Percentiles rank a stretch among this genome's conserved stretches.
These are phyloP conservation scores for Drechmeria coniospora DNA, from an alignment of 2,329 filamentous ascomycete genomes.

Conservation along the genomic window DNA sequence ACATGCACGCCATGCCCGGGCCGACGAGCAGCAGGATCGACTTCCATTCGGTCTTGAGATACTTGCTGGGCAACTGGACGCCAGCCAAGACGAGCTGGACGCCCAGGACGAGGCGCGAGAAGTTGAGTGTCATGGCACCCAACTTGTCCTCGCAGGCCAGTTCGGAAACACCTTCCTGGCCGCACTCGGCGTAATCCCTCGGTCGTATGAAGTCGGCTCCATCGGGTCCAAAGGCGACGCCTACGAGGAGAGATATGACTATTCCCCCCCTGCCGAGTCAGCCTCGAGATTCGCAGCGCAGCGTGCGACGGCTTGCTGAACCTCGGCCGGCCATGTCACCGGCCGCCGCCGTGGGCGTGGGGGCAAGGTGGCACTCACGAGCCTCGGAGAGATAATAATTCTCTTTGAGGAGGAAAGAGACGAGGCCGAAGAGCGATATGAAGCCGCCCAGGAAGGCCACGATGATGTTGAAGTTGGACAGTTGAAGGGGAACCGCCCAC, in stretches of 20 bases:
- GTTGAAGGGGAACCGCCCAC: constrained; percentile 29
- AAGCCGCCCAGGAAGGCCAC: constrained; percentile 72
- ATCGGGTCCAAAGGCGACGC: constrained; percentile 63
- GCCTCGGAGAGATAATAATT: constrained; percentile 85
- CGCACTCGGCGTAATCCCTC: constrained; percentile 50
- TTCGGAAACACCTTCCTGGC: constrained; percentile 6
- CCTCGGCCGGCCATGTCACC: too few species aligned
- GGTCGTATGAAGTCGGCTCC: constrained; percentile 64
- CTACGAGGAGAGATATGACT: constrained; percentile 70
- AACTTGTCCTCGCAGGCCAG: constrained; percentile 35
- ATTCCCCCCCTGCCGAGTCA: too few species aligned
- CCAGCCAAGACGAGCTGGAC: constrained; percentile 83
- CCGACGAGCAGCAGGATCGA: constrained; percentile 60
- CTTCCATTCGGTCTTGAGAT: constrained; percentile 65
- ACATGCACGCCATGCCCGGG: constrained; percentile 77
- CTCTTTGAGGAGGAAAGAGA: constrained; percentile 82
- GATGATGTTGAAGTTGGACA: constrained; percentile 73
- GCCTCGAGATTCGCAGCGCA: too few species aligned
- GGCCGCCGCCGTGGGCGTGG: too few species aligned
- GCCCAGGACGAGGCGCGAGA: constrained; percentile 73
- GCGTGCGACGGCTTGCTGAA: too few species aligned
- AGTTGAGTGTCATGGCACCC: constrained; percentile 63
- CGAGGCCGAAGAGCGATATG: constrained; percentile 76
- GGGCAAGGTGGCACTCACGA: constrained; percentile 35
- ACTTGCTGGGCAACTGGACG: constrained; percentile 72